Evolutionary conservation across 208 protist species (phyloP).

Genomic region (Leishmania lainsoni): DNA sequence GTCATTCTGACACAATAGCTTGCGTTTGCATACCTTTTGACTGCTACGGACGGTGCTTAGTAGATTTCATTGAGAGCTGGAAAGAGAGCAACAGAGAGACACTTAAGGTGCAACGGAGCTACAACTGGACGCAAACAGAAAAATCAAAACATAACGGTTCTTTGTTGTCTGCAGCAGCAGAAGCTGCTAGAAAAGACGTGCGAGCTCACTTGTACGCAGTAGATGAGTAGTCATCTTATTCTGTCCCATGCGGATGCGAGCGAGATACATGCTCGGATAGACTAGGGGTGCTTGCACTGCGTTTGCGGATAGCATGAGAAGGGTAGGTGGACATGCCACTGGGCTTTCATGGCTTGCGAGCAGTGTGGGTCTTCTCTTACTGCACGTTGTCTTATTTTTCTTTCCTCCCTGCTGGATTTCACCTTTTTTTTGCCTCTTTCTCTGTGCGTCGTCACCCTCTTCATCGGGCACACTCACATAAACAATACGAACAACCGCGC

Average conservation of each 20-base stretch:
- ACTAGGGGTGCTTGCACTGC: not conserved
- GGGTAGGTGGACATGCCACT: not conserved
- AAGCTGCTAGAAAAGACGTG: not conserved
- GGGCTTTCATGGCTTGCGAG: not conserved
- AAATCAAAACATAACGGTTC: not conserved
- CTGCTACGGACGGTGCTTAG: not conserved
- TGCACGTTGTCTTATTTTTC: not conserved
- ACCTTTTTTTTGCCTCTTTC: not conserved
- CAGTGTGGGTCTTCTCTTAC: not conserved
- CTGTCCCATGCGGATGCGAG: not conserved
- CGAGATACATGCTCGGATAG: not conserved
- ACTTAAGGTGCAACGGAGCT: not conserved
- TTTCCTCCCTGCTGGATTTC: not conserved
- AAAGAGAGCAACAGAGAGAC: too few species aligned
- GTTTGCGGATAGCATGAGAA: not conserved
- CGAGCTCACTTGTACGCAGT: not conserved
- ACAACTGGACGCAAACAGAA: not conserved
- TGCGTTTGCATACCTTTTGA: not conserved
- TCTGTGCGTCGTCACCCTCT: not conserved
- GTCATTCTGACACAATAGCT: not conserved
- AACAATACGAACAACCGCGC: not conserved
- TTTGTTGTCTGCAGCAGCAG: not conserved
- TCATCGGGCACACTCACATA: not conserved
- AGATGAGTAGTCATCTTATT: not conserved
- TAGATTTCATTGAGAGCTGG: not conserved